Base-by-base conservation (phyloP, 495 filamentous ascomycete genomes). In the Penicillium maclennaniae region DNA sequence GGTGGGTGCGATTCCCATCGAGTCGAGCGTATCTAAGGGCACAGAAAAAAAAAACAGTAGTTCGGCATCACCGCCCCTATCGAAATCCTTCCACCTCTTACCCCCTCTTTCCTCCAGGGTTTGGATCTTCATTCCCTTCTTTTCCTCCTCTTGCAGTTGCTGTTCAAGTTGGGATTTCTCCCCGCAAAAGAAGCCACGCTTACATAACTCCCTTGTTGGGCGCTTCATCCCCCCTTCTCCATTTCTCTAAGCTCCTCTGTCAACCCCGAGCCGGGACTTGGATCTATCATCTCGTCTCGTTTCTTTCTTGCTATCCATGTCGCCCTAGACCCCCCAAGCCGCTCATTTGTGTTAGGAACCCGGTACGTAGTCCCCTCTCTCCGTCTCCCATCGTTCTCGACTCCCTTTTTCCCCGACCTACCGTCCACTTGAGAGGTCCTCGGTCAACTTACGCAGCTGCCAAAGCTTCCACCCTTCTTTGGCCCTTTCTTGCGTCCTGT, bases 261-360 rank as follows among this genome's bases (percentile, higher is more conserved):
- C 49, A 51, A 51, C 54, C 47, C 55, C 55, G 62, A 57, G 51
- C 57, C 51, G 56, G 58, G 59, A 51, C 27, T 17, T 46, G 38
- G 43, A 43, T 37, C 27, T 40, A 44, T 25, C 25, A 26, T 42
- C 25, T 60, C 42, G 48, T 56, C 27, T 48, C 45, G 15, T 43
- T 54, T 39, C 42, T 28, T 40, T 45, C 47, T 25, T 55, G 49
- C 12, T 45, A 61, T 64, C 67, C 67, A 74, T 72, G 74, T 74
- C 70, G 69, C 67, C 68, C 51, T 76, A 77, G 63, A 25, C 53
- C 58, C 45, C 34, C 51, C 60, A 45, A 26, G 53, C 58, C 58
- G 64, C 63, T 71, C 62, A 63, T 66, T 63, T 63, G 64, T 71
- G 70, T 68, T 66, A 72, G 68, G 59, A 73, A 66, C 65, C 55